Conservation (phyloP, 768 basidiomycete genomes). For the Chalciporus pseudorubinellus region DNA sequence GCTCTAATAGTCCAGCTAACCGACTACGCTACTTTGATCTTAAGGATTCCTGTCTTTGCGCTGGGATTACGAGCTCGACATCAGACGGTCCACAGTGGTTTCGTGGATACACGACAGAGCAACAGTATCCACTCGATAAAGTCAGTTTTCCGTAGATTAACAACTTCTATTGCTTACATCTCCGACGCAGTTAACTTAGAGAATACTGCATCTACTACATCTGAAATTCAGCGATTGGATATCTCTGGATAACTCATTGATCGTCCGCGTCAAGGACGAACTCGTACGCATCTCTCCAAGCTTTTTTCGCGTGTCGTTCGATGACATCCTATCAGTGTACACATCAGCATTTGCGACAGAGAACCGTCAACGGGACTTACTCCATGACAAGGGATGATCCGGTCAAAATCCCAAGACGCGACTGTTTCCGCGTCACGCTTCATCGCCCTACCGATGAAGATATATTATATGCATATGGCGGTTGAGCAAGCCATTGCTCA, state of each 20-base stretch:
- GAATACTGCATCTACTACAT: not conserved
- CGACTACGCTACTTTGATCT: no score
- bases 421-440: slow-evolving; percentile 62
- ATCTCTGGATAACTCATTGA: no score
- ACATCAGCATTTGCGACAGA: slow-evolving; percentile 6
- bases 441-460: slow-evolving; percentile 44
- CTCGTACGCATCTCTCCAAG: slow-evolving; percentile 47
- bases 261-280: slow-evolving; percentile 22
- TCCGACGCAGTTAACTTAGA: not conserved
- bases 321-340: slow-evolving; percentile 51
- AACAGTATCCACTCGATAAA: no score
- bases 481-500: not conserved
- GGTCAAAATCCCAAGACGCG: slow-evolving; percentile 67
- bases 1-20: no score
- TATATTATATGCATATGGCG: not conserved
- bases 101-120: no score
- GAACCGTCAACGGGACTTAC: slow-evolving; percentile 29
- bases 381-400: slow-evolving; percentile 74
- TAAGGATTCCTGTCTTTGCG: no score
- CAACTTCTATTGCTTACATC: no score
- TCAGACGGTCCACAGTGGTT: no score
- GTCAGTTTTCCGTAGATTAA: no score
- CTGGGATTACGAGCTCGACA: no score
- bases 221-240: not conserved
- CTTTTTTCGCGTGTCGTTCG: slow-evolving; percentile 55